Conservation (phyloP, 179 eudicot species). For the Beta lomatogona region DNA sequence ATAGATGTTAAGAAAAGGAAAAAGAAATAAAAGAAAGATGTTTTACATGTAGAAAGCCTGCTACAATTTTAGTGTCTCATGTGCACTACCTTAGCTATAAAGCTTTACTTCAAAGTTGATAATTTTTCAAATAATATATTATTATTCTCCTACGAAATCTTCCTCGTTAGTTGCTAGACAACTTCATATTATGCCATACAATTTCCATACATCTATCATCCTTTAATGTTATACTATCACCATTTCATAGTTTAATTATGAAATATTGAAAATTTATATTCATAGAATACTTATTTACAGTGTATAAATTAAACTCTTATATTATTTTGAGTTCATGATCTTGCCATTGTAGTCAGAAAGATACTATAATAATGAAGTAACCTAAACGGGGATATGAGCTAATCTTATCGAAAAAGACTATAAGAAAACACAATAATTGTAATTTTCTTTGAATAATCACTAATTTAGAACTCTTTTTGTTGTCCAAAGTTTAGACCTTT, state of each 20-base stretch:
- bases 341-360: too few relatives aligned
- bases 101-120: conserved; percentile 20
- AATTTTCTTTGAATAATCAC: too few relatives aligned
- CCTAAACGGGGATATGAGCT: background rate
- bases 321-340: too few relatives aligned
- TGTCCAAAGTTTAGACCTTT: background rate
- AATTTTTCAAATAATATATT: background rate
- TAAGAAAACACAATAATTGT: too few relatives aligned
- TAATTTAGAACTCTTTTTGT: too few relatives aligned
- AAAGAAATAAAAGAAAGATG: background rate
- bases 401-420: background rate
- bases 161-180: conserved; percentile 16
- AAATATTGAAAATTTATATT: too few relatives aligned
- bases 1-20: conserved; percentile 11
- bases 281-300: too few relatives aligned
- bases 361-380: too few relatives aligned
- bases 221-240: background rate
- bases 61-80: conserved; percentile 25
- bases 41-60: conserved; percentile 33
- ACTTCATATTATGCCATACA: conserved; percentile 11
- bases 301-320: too few relatives aligned
- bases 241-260: background rate
- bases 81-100: conserved; percentile 22
- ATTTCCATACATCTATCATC: background rate
- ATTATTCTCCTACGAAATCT: conserved; percentile 17